A percentile compares a stretch with the other conserved stretches of the same genome.
Conservation (phyloP, 2,329 filamentous ascomycete species). For the Ophidiomyces ophidiicola region DNA sequence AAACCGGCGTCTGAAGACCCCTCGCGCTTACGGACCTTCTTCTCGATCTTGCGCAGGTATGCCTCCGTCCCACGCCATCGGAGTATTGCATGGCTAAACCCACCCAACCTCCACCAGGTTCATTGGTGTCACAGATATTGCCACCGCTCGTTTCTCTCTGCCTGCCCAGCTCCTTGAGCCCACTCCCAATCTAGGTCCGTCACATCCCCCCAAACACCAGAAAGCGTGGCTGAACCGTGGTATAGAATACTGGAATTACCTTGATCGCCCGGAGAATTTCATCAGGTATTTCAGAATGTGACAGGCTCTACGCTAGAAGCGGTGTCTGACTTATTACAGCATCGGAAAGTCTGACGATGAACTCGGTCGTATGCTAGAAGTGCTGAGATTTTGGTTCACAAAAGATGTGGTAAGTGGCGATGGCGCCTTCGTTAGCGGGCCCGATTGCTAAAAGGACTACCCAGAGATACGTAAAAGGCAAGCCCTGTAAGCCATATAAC, state of each 20-base stretch:
- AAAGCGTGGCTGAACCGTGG: conserved; percentile 2
- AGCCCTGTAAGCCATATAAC: conserved; percentile 98
- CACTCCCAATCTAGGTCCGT: conserved; percentile 69
- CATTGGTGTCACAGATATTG: conserved; percentile 90
- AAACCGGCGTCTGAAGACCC: conserved; percentile 61
- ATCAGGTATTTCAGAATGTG: conserved; percentile 39
- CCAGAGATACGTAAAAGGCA: conserved; percentile 95
- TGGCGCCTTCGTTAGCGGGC: not conserved
- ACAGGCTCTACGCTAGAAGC: conserved; percentile 3
- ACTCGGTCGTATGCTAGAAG: conserved; percentile 86
- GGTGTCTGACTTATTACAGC: conserved; percentile 31
- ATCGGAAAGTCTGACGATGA: conserved; percentile 84
- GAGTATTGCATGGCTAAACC: conserved; percentile 6
- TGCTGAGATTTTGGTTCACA: conserved; percentile 94
- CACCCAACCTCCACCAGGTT: conserved; percentile 47
- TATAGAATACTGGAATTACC: conserved; percentile 93
- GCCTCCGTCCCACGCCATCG: conserved; percentile 21
- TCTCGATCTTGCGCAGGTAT: conserved; percentile 79
- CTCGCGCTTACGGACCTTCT: conserved; percentile 79
- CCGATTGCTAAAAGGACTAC: conserved; percentile 2
- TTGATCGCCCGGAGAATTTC: conserved; percentile 90
- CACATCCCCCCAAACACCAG: not conserved
- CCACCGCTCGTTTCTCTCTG: conserved; percentile 86
- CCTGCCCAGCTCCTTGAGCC: conserved; percentile 92
- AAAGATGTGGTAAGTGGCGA: conserved; percentile 60